Evolutionary conservation across 208 protist species (phyloP).

Genomic region (Leptomonas pyrrhocoris): DNA sequence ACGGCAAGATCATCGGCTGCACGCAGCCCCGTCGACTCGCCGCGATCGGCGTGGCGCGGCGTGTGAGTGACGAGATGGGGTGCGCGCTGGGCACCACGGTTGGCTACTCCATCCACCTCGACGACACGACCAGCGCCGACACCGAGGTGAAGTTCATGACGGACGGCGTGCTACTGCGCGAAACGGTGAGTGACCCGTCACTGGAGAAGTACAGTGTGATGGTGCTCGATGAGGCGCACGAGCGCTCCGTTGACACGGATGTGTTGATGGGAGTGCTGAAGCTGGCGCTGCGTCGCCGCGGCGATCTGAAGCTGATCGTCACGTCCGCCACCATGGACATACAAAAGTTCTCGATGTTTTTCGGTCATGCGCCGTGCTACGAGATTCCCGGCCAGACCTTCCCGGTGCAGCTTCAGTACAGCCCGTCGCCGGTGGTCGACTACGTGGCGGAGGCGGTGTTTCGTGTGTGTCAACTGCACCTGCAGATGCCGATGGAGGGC

Average conservation of each 20-base stretch:
- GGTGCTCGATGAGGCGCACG: constrained; percentile 99
- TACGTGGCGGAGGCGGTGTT: constrained; percentile 85
- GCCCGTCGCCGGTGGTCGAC: constrained; percentile 84
- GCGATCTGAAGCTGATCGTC: constrained; percentile 99
- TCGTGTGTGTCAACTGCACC: constrained; percentile 86
- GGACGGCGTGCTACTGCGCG: constrained; percentile 96
- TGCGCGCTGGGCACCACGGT: constrained; percentile 82
- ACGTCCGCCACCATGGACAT: constrained; percentile 99
- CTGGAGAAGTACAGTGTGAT: constrained; percentile 96
- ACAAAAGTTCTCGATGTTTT: constrained; percentile 97
- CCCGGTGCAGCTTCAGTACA: constrained; percentile 79
- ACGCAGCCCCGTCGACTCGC: constrained; percentile 97
- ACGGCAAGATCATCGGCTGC: constrained; percentile 75
- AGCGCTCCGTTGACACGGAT: constrained; percentile 96
- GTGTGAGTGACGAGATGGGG: constrained; percentile 94
- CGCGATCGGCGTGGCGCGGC: constrained; percentile 92
- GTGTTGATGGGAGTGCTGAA: constrained; percentile 97
- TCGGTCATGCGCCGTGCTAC: constrained; percentile 95
- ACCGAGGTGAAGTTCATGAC: constrained; percentile 97
- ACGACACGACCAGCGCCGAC: constrained; percentile 80
- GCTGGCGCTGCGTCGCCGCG: constrained; percentile 69
- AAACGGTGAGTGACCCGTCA: constrained; percentile 88
- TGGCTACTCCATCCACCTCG: constrained; percentile 94
- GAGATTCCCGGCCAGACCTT: constrained; percentile 97
- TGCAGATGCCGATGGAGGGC: constrained; percentile 76